A percentile compares a stretch with the other conserved stretches of the same genome.
Evolutionary conservation across 2,329 filamentous ascomycete genomes (phyloP).

Genomic region (Colletotrichum echinochloae): DNA sequence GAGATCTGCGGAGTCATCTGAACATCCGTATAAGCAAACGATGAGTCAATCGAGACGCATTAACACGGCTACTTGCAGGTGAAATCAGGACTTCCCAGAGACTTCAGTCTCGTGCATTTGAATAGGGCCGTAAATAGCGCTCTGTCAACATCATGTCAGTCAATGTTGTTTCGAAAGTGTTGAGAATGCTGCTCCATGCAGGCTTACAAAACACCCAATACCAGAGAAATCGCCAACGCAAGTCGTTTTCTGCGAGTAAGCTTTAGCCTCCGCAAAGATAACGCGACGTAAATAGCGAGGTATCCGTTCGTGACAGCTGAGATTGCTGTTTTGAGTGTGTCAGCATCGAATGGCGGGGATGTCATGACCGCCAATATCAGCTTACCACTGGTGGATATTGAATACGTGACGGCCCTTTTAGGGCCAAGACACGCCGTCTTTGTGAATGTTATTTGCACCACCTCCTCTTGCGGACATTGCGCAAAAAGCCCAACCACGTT

Average conservation of each 20-base stretch:
- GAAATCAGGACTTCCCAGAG: conserved; percentile 44
- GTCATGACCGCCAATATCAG: neutral
- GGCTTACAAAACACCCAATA: conserved; percentile 46
- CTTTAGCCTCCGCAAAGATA: conserved; percentile 52
- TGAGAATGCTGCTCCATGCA: too few species aligned
- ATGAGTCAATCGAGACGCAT: fast-evolving
- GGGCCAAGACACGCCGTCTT: conserved; percentile 51
- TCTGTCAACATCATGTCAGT: conserved; percentile 15
- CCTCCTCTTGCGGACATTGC: conserved; percentile 53
- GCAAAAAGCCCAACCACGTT: conserved; percentile 56
- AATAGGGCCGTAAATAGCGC: conserved; percentile 46
- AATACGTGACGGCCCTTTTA: conserved; percentile 53
- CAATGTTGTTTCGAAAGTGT: neutral
- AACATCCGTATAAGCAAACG: neutral
- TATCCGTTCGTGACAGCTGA: conserved; percentile 49
- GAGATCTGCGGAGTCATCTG: conserved; percentile 29
- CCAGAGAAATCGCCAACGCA: conserved; percentile 51
- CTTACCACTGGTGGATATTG: conserved; percentile 55
- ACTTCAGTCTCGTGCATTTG: conserved; percentile 52
- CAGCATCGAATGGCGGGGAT: neutral
- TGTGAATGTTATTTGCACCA: conserved; percentile 53
- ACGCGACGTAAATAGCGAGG: conserved; percentile 55
- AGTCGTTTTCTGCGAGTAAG: conserved; percentile 55
- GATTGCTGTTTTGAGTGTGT: conserved; percentile 9
- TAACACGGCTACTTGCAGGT: conserved; percentile 42